Evolutionary conservation across 2,329 filamentous ascomycete genomes (phyloP).

Genomic region (Fusarium falciforme): DNA sequence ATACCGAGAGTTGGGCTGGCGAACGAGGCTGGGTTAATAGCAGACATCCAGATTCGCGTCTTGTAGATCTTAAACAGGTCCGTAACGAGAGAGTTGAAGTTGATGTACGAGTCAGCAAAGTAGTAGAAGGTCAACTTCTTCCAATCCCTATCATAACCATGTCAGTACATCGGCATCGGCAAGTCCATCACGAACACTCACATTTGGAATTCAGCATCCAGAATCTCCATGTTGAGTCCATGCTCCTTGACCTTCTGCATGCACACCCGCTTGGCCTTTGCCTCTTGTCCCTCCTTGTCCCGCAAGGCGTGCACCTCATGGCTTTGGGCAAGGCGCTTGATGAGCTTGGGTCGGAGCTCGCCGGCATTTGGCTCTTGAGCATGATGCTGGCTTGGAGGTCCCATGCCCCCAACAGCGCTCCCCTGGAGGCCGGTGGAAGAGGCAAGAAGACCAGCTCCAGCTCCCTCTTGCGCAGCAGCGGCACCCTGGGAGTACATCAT

Average conservation of each 20-base stretch:
- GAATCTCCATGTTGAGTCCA: conserved; percentile 95
- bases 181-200: conserved; percentile 61
- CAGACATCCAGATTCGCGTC: conserved; percentile 99
- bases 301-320: conserved; percentile 90
- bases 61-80: conserved; percentile 99
- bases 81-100: conserved; percentile 97
- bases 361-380: conserved; percentile 76
- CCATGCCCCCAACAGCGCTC: conserved; percentile 82
- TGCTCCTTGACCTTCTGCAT: conserved; percentile 98
- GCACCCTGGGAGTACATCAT: conserved; percentile 97
- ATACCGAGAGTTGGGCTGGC: conserved; percentile 80
- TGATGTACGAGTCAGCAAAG: conserved; percentile 97
- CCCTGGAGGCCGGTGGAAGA: conserved; percentile 72
- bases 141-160: conserved; percentile 78
- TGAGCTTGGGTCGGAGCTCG: conserved; percentile 94
- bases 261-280: conserved; percentile 95
- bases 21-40: conserved; percentile 97
- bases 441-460: conserved; percentile 71
- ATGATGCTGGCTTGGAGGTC: conserved; percentile 77
- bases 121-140: conserved; percentile 99
- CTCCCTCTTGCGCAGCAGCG: conserved; percentile 69
- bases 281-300: conserved; percentile 97
- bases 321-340: conserved; percentile 91
- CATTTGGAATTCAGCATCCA: conserved; percentile 99
- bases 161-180: conserved; percentile 10